A percentile compares a stretch with the other conserved stretches of the same genome.
Evolutionary conservation across 2,329 filamentous ascomycete species (phyloP).

Genomic region (Colletotrichum higginsianum): DNA sequence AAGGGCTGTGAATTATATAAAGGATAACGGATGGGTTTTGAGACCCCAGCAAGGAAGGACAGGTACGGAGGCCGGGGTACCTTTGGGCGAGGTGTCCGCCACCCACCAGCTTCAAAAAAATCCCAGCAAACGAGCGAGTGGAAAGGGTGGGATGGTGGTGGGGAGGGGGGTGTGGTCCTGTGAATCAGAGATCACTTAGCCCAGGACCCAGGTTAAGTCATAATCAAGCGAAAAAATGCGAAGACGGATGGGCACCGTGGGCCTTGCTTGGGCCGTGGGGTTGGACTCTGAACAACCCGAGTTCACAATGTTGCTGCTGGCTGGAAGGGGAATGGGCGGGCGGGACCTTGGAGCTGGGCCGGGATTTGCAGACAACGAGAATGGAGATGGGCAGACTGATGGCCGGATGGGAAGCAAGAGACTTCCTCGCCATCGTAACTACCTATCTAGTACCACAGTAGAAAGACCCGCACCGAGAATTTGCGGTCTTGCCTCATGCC

Average conservation of each 20-base stretch:
- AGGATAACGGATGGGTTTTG: conserved; percentile 30
- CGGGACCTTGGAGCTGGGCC: conserved; percentile 32
- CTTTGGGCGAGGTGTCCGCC: conserved; percentile 42
- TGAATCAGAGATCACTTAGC: conserved; percentile 37
- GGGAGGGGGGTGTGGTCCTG: conserved; percentile 34
- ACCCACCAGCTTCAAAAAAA: conserved; percentile 41
- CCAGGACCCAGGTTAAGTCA: conserved; percentile 25
- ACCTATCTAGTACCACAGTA: background rate
- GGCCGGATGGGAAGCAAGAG: conserved; percentile 12
- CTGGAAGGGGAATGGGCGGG: conserved; percentile 11
- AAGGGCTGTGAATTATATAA: conserved; percentile 39
- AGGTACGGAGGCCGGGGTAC: conserved; percentile 41
- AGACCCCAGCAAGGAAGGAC: conserved; percentile 34
- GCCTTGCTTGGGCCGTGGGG: conserved; percentile 23
- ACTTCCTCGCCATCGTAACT: conserved; percentile 12
- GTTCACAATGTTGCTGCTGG: conserved; percentile 20
- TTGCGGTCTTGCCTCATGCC: conserved; percentile 5
- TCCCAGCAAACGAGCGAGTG: conserved; percentile 42
- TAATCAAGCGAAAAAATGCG: conserved; percentile 32
- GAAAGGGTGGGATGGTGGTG: conserved; percentile 39
- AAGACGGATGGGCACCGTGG: conserved; percentile 32
- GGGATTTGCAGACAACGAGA: conserved; percentile 27
- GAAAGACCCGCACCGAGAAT: conserved; percentile 3
- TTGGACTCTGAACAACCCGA: conserved; percentile 23
- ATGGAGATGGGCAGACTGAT: conserved; percentile 12